These are phyloP conservation scores for Diaporthe destruens DNA, from an alignment of 2,329 filamentous ascomycete genomes.

Conservation along the genomic window DNA sequence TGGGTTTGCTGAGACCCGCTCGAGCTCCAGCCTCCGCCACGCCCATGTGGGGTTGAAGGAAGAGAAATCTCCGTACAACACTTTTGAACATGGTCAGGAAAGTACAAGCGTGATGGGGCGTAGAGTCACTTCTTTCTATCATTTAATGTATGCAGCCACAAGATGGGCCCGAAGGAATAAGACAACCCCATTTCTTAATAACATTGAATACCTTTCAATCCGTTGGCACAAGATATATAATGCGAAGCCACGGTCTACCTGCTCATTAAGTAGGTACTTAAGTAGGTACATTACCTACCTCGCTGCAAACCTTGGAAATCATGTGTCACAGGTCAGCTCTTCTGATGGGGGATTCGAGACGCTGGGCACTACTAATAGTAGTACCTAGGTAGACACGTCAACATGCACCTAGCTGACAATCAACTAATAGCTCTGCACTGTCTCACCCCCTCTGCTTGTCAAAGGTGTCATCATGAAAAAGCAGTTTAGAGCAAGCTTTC, in stretches of 20 bases:
- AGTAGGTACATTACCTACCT: no score
- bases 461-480: not conserved
- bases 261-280: no score
- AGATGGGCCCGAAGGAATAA: not conserved
- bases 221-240: not conserved
- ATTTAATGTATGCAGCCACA: not conserved
- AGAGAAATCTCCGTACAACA: not conserved
- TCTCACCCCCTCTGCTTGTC: not conserved
- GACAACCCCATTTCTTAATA: not conserved
- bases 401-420: not conserved
- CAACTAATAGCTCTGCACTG: not conserved
- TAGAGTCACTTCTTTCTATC: not conserved
- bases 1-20: not conserved
- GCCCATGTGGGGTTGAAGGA: not conserved
- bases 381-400: slow-evolving; percentile 10
- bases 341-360: not conserved
- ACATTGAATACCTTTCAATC: not conserved
- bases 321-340: not conserved
- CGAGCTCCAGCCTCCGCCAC: not conserved
- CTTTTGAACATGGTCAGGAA: not conserved
- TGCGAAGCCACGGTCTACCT: not conserved
- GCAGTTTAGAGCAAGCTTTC: not conserved
- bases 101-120: not conserved
- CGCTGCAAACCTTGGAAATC: not conserved
- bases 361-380: not conserved